Conservation (phyloP, 441 rosid species). For the Viola pubescens region DNA sequence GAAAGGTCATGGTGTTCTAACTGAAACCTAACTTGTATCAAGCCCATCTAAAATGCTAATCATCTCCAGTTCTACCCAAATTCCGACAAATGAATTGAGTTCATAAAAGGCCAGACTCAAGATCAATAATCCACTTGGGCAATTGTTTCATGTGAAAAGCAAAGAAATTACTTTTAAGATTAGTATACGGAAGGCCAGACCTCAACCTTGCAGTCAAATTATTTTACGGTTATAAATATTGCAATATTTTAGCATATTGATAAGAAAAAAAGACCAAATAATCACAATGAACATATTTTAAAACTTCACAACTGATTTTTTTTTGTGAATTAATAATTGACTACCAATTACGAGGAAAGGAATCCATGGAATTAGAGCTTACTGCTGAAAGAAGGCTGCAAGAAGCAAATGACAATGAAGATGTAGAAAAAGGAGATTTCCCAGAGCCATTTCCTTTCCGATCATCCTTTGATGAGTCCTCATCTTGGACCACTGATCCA, state of each 20-base stretch:
- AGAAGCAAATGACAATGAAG: conserved; percentile 64
- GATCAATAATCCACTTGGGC: too few species aligned
- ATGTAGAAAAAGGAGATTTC: conserved; percentile 54
- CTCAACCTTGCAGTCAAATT: not conserved
- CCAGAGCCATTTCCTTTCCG: conserved; percentile 39
- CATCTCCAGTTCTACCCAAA: not conserved
- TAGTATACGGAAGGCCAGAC: not conserved
- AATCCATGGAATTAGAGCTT: conserved; percentile 23
- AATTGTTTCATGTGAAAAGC: too few species aligned
- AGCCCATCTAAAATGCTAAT: not conserved
- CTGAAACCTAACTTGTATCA: not conserved
- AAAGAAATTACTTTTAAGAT: too few species aligned
- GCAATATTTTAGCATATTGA: not conserved
- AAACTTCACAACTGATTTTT: not conserved
- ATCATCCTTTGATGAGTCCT: conserved; percentile 25
- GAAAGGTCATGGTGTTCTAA: not conserved
- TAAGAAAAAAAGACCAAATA: not conserved
- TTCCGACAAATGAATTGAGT: too few species aligned
- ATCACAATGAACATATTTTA: not conserved
- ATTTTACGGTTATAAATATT: too few species aligned
- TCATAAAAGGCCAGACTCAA: too few species aligned
- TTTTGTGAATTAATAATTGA: not conserved
- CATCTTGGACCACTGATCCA: conserved; percentile 47
- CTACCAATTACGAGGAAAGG: not conserved
- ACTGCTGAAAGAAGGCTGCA: conserved; percentile 57